Base-by-base conservation (phyloP, 495 filamentous ascomycete species). In the Tricharina praecox region DNA sequence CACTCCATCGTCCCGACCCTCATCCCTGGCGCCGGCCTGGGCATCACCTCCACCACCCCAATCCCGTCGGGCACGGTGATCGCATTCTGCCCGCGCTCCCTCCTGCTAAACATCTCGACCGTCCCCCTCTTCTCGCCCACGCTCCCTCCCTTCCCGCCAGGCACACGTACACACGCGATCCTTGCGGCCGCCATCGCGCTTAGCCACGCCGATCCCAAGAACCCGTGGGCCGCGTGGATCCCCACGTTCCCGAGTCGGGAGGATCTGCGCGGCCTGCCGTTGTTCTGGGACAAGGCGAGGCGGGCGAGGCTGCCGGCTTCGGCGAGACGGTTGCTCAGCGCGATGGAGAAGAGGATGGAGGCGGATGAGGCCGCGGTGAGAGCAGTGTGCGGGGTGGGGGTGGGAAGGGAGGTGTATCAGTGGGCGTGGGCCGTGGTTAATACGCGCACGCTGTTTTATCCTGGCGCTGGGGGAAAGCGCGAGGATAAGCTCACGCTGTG, bases 361-460 rank as follows among this genome's bases (percentile, higher is more conserved):
- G 81, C 78, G 3, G 78, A 79, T 25, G 62, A 25, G 54, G 83
- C 74, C 13, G 50, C 30, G 20, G 75, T 46, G 5, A 51, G 56
- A 2, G 60, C 1, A 55, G 60, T 5, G 88, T n/a, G n/a, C n/a
- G n/a, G n/a, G n/a, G 79, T 61, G 66, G 68, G 3, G 37, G 37
- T 40, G 15, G 13, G 20, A 10, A 18, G 20, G 37, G 37, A n/a
- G 37, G 20, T 3, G 37, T 40, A 15, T 20, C 15, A 20, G 10
- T 80, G 88, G 61, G 64, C 75, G 51, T 94, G 85, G 86, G 68
- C 54, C 23, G 24, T 60, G 30, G 56, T 88, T 37, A 92, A 92
- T 55, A 86, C 84, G 2, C 72, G 86, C 42, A 81, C 77, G 24
- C 86, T 94, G 58, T 88, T 81, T 58, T 81, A 74, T 64, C 64